phyloP scores from a whole-genome alignment of 2,329 filamentous ascomycete species.

The Cyphellophora europaea region DNA sequence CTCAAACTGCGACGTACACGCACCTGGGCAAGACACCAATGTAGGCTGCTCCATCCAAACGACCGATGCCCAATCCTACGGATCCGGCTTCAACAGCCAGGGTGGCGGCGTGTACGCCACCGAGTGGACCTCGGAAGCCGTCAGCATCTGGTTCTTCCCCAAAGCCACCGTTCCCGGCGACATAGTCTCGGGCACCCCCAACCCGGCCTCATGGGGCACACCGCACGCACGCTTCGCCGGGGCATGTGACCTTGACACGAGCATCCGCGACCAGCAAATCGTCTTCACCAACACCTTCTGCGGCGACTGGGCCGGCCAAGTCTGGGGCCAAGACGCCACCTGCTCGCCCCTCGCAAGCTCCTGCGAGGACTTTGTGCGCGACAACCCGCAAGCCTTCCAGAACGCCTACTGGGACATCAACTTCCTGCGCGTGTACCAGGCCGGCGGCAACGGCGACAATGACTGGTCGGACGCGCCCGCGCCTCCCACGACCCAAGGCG shows the following conservation, averaged over 20 bases:
- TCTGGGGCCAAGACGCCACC: constrained; percentile 50
- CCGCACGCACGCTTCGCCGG: constrained; percentile 61
- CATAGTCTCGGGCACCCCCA: constrained; percentile 48
- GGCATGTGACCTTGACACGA: constrained; percentile 59
- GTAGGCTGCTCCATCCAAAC: constrained; percentile 52
- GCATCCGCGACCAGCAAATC: constrained; percentile 66
- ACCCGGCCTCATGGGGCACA: constrained; percentile 59
- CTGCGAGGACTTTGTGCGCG: constrained; percentile 63
- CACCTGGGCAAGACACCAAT: constrained; percentile 32
- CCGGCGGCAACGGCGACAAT: constrained; percentile 1
- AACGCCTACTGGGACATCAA: constrained; percentile 47
- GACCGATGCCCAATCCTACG: constrained; percentile 47
- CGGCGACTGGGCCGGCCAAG: constrained; percentile 72
- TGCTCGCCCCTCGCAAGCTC: constrained; percentile 53
- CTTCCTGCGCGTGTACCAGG: constrained; percentile 15
- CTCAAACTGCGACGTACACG: constrained; percentile 48
- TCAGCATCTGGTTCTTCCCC: constrained; percentile 76
- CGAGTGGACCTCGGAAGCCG: constrained; percentile 64
- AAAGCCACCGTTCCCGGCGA: constrained; percentile 57
- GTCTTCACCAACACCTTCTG: constrained; percentile 80
- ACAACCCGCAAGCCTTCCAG: constrained; percentile 60
- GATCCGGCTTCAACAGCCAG: constrained; percentile 59
- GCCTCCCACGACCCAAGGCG: no score
- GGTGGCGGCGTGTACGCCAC: constrained; percentile 64
- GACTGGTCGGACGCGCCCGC: background rate